Evolutionary conservation across 2,329 filamentous ascomycete species (phyloP).

Genomic region (Apiospora arundinis): DNA sequence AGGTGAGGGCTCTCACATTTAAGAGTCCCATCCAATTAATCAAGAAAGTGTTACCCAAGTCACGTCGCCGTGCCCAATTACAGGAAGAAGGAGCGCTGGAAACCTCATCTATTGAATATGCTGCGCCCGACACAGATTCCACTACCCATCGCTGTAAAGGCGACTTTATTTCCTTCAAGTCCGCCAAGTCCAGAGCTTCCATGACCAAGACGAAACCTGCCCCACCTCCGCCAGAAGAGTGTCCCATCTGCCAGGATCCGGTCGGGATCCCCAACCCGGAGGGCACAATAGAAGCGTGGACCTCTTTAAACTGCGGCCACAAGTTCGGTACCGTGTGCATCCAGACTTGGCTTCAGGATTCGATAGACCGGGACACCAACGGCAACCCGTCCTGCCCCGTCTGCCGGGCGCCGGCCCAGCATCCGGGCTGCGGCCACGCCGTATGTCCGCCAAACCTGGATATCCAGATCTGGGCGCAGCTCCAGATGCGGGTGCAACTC

Average conservation of each 20-base stretch:
- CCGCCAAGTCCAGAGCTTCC: slow-evolving; percentile 30
- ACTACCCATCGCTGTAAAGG: slow-evolving; percentile 1
- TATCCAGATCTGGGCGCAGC: slow-evolving; percentile 19
- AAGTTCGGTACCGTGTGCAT: slow-evolving; percentile 51
- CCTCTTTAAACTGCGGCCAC: slow-evolving; percentile 50
- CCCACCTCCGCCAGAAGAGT: slow-evolving; percentile 38
- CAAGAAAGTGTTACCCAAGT: slow-evolving; percentile 20
- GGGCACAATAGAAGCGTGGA: slow-evolving; percentile 48
- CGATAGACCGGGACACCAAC: slow-evolving; percentile 42
- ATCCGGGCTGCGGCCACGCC: slow-evolving; percentile 39
- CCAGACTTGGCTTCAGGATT: slow-evolving; percentile 48
- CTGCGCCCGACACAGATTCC: slow-evolving; percentile 8
- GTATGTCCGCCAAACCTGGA: slow-evolving; percentile 31
- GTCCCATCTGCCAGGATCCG: slow-evolving; percentile 51
- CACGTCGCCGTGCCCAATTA: neutral
- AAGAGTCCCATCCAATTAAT: slow-evolving; percentile 19
- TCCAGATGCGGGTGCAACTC: slow-evolving; percentile 21
- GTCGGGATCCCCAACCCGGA: slow-evolving; percentile 46
- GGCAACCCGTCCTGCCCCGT: slow-evolving; percentile 46
- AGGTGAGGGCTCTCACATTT: slow-evolving; percentile 3
- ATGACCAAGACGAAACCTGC: slow-evolving; percentile 27
- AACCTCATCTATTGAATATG: slow-evolving; percentile 4
- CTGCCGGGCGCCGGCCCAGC: slow-evolving; percentile 44
- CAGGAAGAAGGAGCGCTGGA: slow-evolving; percentile 2
- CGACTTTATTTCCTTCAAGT: slow-evolving; percentile 16